These are phyloP conservation scores for Suhomyces pyralidae DNA, from an alignment of 805 yeast genomes.

Conservation along the genomic window DNA sequence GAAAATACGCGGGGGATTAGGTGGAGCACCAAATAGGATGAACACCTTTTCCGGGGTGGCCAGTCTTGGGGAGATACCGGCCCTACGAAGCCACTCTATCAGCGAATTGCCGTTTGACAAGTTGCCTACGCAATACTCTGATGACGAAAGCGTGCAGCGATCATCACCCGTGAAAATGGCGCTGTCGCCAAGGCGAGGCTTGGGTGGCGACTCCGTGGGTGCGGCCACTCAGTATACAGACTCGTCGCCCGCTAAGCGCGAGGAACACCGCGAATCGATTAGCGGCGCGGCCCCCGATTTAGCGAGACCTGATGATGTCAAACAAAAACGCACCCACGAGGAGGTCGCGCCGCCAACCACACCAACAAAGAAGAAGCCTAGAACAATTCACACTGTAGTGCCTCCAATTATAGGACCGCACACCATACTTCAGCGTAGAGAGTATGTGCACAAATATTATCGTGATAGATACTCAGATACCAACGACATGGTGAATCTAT, in stretches of 20 bases:
- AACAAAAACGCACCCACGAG: background rate
- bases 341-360: background rate
- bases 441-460: conserved; percentile 25
- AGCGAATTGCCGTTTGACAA: conserved; percentile 15
- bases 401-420: background rate
- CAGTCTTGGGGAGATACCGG: conserved; percentile 7
- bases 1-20: background rate
- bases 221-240: conserved; percentile 2
- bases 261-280: background rate
- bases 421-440: conserved; percentile 34
- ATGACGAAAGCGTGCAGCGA: conserved; percentile 14
- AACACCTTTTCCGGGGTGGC: conserved; percentile 6
- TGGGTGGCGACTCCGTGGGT: background rate
- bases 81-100: conserved; percentile 10
- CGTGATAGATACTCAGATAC: conserved; percentile 17
- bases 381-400: background rate
- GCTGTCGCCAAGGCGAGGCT: background rate
- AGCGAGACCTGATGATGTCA: background rate
- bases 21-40: background rate
- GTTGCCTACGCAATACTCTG: conserved; percentile 28
- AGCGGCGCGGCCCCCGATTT: background rate
- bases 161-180: conserved; percentile 8
- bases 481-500: conserved; percentile 22
- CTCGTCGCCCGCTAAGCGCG: background rate
- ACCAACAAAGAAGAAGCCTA: background rate